Base-by-base conservation (phyloP, 306 rosid species). In the Cercis canadensis region DNA sequence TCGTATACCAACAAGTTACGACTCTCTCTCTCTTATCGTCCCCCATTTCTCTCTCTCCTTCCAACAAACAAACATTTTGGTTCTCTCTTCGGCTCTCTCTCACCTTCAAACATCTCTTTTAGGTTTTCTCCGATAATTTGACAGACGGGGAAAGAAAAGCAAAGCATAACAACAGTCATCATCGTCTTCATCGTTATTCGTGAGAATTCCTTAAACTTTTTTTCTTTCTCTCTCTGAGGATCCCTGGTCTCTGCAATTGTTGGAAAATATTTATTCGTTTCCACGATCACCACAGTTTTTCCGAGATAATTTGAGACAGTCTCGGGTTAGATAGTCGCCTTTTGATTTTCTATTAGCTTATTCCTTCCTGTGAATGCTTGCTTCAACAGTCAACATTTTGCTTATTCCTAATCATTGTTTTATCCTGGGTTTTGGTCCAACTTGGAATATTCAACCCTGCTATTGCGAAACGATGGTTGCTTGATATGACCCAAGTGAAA, bases 1-100 rank as follows among this genome's bases (percentile, higher is more conserved):
- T 74, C 74, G 52, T 47, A 77, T n/a, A 55, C 73, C 71, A 67
- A 62, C 73, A 79, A 78, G 36, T 41, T 39, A 1, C 13, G 53
- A 34, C 61, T 44, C 73, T 51, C 51, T 68, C 21, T 70, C 69
- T 36, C 65, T 39, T 5, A 11, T 55, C 77, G 65, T 72, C 74
- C 75, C 37, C 19, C 43, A 1, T 24, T 24, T 24, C 37, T 16
- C 43, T 63, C 64, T 67, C 58, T 11, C 64, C 32, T 62, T 46
- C 50, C 31, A 71, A 41, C 32, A 43, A 24, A 24, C 29, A 24
- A 24, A 43, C 45, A 49, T 55, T 68, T 36, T 56, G 50, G 49
- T 60, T 61, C 65, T 63, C 64, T 62, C 62, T 50, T n/a, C 13
- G 36, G 61, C 50, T 54, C 53, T 54, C 64, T 32, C 59, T 21